These are phyloP conservation scores for Blastomyces emzantsi DNA, from an alignment of 2,329 filamentous ascomycete genomes.

Conservation along the genomic window DNA sequence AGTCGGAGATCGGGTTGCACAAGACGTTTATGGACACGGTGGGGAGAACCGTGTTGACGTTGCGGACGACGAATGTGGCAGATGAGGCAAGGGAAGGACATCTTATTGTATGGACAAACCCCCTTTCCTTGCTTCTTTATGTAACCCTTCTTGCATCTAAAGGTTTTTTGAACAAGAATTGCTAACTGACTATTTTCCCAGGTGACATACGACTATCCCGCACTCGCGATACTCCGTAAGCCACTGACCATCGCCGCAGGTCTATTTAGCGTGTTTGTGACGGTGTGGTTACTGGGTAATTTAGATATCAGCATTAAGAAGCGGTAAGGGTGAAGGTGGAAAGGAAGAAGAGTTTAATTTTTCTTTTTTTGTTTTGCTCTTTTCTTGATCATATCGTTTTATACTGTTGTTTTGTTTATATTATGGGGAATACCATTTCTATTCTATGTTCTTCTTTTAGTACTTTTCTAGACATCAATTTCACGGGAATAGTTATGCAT, in stretches of 20 bases:
- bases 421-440: neutral
- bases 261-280: conserved; percentile 62
- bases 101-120: conserved; percentile 49
- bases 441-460: neutral
- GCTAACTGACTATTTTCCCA: conserved; percentile 17
- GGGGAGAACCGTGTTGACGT: conserved; percentile 70
- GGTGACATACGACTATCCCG: conserved; percentile 77
- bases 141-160: neutral
- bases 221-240: conserved; percentile 68
- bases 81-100: conserved; percentile 83
- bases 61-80: conserved; percentile 77
- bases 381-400: conserved; percentile 2
- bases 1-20: conserved; percentile 55
- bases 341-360: neutral
- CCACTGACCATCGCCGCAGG: conserved; percentile 72
- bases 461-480: neutral
- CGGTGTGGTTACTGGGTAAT: conserved; percentile 64
- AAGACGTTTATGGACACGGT: conserved; percentile 90
- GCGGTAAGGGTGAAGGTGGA: conserved; percentile 30
- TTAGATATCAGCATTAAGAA: conserved; percentile 73
- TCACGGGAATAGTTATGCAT: neutral
- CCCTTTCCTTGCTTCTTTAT: conserved; percentile 3
- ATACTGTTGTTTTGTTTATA: neutral
- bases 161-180: neutral
- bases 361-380: neutral